phyloP scores from a whole-genome alignment of 2,329 filamentous ascomycete genomes.

The Ampelomyces quisqualis region DNA sequence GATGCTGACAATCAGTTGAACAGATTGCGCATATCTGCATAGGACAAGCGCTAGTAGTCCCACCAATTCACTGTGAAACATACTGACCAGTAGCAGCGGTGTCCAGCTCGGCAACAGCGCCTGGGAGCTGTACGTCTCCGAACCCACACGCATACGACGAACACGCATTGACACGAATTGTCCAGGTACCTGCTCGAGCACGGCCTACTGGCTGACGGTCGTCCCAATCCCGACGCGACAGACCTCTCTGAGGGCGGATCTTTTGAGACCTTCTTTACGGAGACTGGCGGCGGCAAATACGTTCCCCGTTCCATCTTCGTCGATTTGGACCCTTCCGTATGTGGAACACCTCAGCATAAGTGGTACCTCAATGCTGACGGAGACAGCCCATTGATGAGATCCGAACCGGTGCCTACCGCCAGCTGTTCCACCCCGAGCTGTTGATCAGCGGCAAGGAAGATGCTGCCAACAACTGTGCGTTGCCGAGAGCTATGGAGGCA shows the following conservation, averaged over 20 bases:
- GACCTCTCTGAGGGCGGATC: conserved; percentile 63
- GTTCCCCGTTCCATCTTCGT: conserved; percentile 72
- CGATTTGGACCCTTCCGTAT: conserved; percentile 68
- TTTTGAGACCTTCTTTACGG: conserved; percentile 72
- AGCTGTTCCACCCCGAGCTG: conserved; percentile 71
- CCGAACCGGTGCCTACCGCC: conserved; percentile 65
- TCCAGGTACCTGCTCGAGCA: conserved; percentile 71
- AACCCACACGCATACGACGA: conserved; percentile 8
- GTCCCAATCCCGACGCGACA: conserved; percentile 61
- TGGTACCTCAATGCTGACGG: conserved; percentile 18
- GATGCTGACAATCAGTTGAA: conserved; percentile 18
- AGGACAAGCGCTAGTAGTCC: no score
- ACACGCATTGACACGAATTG: conserved; percentile 19
- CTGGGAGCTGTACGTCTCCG: conserved; percentile 67
- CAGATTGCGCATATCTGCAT: conserved; percentile 68
- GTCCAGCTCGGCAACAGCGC: conserved; percentile 73
- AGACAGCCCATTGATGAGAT: conserved; percentile 68
- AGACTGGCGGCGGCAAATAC: conserved; percentile 70
- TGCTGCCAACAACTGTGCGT: conserved; percentile 70
- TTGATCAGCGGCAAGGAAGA: conserved; percentile 74
- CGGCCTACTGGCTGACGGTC: conserved; percentile 65
- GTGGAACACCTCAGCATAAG: conserved; percentile 16
- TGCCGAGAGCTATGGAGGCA: background rate
- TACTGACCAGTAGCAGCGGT: conserved; percentile 46
- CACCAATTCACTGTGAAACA: no score